Evolutionary conservation across 1,284 basidiomycete genomes (phyloP).

Genomic region (Ganoderma lucidum): DNA sequence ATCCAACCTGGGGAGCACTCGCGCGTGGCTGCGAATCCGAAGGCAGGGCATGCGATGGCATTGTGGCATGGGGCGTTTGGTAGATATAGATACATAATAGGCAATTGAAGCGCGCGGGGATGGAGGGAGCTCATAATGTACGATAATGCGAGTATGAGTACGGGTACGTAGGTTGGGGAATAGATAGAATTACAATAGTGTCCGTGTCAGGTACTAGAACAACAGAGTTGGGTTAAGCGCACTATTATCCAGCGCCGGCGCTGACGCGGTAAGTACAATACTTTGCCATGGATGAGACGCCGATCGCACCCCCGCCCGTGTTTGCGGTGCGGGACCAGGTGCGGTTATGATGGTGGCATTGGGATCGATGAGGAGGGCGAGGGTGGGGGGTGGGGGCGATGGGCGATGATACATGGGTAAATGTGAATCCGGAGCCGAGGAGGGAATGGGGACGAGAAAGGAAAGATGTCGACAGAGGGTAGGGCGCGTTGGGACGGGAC

Average conservation of each 20-base stretch:
- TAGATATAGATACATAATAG: constrained; percentile 34
- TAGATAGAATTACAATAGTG: constrained; percentile 36
- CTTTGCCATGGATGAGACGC: constrained; percentile 23
- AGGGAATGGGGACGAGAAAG: constrained; percentile 7
- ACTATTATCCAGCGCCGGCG: constrained; percentile 38
- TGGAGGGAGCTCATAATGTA: neutral
- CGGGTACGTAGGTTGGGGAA: constrained; percentile 20
- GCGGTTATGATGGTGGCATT: constrained; percentile 6
- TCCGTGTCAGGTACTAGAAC: constrained; percentile 27
- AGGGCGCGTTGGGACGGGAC: constrained; percentile 17
- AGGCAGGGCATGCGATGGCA: constrained; percentile 14
- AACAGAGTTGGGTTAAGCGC: constrained; percentile 6
- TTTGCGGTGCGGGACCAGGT: constrained; percentile 17
- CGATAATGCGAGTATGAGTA: neutral
- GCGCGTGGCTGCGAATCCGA: neutral
- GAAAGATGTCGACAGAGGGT: constrained; percentile 15
- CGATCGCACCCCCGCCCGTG: constrained; percentile 20
- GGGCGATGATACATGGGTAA: neutral
- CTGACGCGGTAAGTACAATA: constrained; percentile 30
- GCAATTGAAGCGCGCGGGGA: constrained; percentile 7
- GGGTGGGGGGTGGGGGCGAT: neutral
- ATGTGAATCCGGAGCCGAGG: neutral
- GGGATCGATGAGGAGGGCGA: constrained; percentile 10
- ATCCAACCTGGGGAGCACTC: neutral
- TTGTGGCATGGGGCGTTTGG: constrained; percentile 29